These are phyloP conservation scores for Aspergillus brasiliensis DNA, from an alignment of 2,329 filamentous ascomycete species.

Conservation along the genomic window DNA sequence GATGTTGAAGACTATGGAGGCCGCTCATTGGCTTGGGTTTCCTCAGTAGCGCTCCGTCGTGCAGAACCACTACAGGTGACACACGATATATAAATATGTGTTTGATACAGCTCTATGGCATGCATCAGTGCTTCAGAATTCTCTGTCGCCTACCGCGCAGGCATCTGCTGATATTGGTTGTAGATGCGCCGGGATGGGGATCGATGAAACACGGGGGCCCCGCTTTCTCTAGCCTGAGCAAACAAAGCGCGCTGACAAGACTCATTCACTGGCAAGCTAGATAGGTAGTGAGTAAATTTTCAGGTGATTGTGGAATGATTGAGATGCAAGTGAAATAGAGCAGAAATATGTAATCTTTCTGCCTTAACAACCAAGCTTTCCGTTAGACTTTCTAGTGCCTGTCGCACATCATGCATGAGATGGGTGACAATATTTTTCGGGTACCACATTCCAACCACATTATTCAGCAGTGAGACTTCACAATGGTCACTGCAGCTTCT, in stretches of 20 bases:
- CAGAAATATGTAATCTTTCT: neutral
- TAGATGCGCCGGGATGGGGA: neutral
- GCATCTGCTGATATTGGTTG: neutral
- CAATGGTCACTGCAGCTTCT: neutral
- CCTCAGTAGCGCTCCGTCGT: conserved; percentile 9
- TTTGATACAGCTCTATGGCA: neutral
- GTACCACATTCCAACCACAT: neutral
- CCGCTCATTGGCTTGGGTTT: conserved; percentile 7
- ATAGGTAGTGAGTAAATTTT: neutral
- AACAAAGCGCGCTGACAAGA: neutral
- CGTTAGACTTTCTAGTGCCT: neutral
- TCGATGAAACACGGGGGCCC: conserved; percentile 5
- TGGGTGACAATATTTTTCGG: neutral
- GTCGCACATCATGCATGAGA: neutral
- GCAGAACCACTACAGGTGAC: neutral
- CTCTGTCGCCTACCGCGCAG: neutral
- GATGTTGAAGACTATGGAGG: neutral
- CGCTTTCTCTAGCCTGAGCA: neutral
- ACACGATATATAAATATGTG: neutral
- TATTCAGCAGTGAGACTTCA: neutral
- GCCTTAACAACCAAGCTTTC: neutral
- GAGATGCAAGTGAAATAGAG: neutral
- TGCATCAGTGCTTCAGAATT: neutral
- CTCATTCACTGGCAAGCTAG: neutral
- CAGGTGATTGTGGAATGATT: neutral